Evolutionary conservation across 2,329 filamentous ascomycete species (phyloP), one percentile per base, ranked within the genome.

Genomic region (Leptoxyphium fumago): DNA sequence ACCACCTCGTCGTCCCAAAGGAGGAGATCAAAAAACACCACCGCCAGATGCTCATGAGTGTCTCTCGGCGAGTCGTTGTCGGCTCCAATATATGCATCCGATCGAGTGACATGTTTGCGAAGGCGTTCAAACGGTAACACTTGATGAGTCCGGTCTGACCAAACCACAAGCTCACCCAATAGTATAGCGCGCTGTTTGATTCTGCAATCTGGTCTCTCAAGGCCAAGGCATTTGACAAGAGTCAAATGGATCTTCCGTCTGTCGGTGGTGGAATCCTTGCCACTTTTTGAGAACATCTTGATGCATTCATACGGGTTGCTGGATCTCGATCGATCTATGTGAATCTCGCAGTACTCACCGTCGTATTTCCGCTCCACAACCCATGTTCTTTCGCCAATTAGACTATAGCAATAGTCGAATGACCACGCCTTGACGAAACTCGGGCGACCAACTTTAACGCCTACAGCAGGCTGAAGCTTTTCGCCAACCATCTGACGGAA

Each of bases 251-350:
- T 61, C 1, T 66, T 68, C 10, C 61, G 52, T 29, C 82, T 74
- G 59, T 94, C 87, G 42, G 65, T 57, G 0, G 86, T 94, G 39
- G 86, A 89, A 51, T 94, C 84, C 58, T 91, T 93, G 46, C 87
- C 85, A 54, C 85, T 91, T 59, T 94, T 95, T 9, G 86, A 93
- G 58, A 91, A 94, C 28, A 94, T 89, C 49, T 82, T 80, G 26
- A 94, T 77, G 40, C 70, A 73, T 1, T 71, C 57, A 46, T 57
- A 40, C 6, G 50, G 51, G 18, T 49, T 40, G 5, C 39, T 11
- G 11, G 65, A 64, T 41, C 73, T 76, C 8, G 66, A 66, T 6
- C 84, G 64, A 55, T 93, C 78, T 34, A 94, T 67, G 54, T 94
- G 87, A 28, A 94, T 77, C 59, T 94, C 87, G 52, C 84, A 93